Base-by-base conservation (phyloP, 805 yeast genomes). In the Suhomyces sp. region DNA sequence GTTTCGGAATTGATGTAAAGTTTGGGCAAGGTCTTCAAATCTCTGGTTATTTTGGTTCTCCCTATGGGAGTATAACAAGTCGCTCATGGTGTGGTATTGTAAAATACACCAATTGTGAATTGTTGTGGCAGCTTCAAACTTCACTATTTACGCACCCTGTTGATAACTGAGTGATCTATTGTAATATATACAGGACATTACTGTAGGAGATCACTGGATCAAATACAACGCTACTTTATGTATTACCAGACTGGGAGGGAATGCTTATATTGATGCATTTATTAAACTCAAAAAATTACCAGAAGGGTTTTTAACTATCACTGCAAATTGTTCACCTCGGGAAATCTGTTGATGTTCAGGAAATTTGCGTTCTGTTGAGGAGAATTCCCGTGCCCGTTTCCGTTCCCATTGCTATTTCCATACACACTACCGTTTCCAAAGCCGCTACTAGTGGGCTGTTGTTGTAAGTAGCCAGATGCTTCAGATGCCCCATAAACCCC, bases 1-100 rank as follows among this genome's bases (percentile, higher is more conserved):
- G 9, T 48, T 64, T 20, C 74, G 55, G 40, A 68, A 68, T 38
- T 63, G 70, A 35, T 64, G 63, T 23, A 68, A 50, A 0, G 73
- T 68, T 38, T 51, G 66, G 0, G 74, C 72, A 20, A 68, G 54
- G 38, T 61, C 66, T 35, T 68, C 72, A 40, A 68, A 67, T 35
- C 66, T 42, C 42, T 65, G 66, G 44, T 67, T 64, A 44, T 68
- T 68, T 35, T 64, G 68, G 25, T 62, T 58, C 43, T 68, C 74
- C 43, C 74, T 51, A 35, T 62, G 65, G 27, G 68, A 51, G 48
- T 68, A 68, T 26, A 66, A 43, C 26, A 51, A 44, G 31, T 58
- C 61, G 12, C 38, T 25, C 40, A 40, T 36, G 40, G 39, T 33
- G 8, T 24, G 15, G 11, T 14, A n/a, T n/a, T n/a, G n/a, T n/a